Conservation (phyloP, 345 rosid species). For the Abelmoschus esculentus region DNA sequence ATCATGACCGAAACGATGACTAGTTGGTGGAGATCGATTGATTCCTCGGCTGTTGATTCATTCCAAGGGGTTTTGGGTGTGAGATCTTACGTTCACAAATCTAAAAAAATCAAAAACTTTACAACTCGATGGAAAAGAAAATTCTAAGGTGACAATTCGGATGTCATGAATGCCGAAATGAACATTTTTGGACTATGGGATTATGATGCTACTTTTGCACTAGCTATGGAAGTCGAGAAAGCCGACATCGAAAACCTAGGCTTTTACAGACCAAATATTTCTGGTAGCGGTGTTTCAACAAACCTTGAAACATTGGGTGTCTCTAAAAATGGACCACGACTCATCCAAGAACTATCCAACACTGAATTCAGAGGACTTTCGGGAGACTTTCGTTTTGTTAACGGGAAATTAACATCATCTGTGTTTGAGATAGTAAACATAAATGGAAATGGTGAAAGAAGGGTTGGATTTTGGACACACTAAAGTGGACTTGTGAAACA, state of each 20-base stretch:
- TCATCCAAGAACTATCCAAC: conserved; percentile 22
- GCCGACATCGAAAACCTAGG: conserved; percentile 17
- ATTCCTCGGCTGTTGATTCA: conserved; percentile 15
- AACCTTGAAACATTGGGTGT: conserved; percentile 35
- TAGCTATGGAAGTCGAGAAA: conserved; percentile 44
- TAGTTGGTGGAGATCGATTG: not conserved
- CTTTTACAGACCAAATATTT: conserved; percentile 14
- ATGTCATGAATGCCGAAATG: conserved; percentile 12
- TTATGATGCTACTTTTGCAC: conserved; percentile 38
- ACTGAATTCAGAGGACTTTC: conserved; percentile 33
- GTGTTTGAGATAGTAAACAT: conserved; percentile 40
- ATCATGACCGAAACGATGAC: conserved; percentile 32
- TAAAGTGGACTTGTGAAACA: conserved; percentile 25
- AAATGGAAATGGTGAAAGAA: conserved; percentile 15
- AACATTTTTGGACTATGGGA: conserved; percentile 36
- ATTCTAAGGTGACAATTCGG: conserved; percentile 15
- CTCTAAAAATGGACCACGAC: conserved; percentile 36
- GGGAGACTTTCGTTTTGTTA: conserved; percentile 29
- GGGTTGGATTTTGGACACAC: conserved; percentile 43
- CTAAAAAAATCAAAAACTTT: conserved; percentile 19
- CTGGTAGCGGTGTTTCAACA: conserved; percentile 8
- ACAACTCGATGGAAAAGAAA: conserved; percentile 24
- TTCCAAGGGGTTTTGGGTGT: conserved; percentile 43
- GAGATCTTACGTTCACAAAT: conserved; percentile 19
- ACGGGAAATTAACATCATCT: conserved; percentile 25